Percentiles rank a stretch among this genome's conserved stretches.
Evolutionary conservation across 2,329 filamentous ascomycete species (phyloP).

Genomic region (Pseudogymnoascus sp.): DNA sequence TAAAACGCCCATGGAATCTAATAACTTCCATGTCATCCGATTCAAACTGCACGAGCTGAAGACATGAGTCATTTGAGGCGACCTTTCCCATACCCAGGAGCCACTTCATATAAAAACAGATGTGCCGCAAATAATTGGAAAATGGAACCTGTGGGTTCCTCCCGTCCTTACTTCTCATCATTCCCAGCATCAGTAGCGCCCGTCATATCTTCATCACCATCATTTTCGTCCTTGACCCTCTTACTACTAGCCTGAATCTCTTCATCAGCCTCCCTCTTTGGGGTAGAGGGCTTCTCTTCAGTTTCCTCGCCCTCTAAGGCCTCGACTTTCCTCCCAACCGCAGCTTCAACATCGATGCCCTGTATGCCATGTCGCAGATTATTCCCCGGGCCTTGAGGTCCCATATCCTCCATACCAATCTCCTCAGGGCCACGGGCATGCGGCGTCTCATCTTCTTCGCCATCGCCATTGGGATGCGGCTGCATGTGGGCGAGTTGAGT

Average conservation of each 20-base stretch:
- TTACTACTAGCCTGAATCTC: constrained; percentile 38
- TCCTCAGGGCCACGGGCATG: constrained; percentile 80
- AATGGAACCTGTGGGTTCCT: background rate
- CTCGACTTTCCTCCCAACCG: constrained; percentile 48
- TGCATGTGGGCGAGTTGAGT: constrained; percentile 44
- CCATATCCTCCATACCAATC: constrained; percentile 81
- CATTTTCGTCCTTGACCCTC: constrained; percentile 42
- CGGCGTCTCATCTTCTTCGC: constrained; percentile 58
- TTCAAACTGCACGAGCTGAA: background rate
- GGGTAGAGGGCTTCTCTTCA: constrained; percentile 27
- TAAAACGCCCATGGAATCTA: background rate
- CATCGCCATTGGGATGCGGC: constrained; percentile 30
- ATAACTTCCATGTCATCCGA: background rate
- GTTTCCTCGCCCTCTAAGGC: constrained; percentile 26
- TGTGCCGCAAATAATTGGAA: background rate
- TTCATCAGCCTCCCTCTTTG: constrained; percentile 52
- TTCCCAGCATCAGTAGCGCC: background rate
- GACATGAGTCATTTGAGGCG: background rate
- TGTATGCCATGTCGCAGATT: constrained; percentile 39
- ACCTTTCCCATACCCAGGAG: background rate
- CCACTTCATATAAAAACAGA: background rate
- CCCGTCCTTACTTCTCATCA: background rate
- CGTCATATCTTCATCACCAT: constrained; percentile 14
- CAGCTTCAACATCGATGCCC: constrained; percentile 54
- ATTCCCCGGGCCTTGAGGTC: constrained; percentile 53